Evolutionary conservation across 768 basidiomycete species (phyloP), one percentile per base, ranked within the genome.

Genomic region (Omphalotus guepiniiformis): DNA sequence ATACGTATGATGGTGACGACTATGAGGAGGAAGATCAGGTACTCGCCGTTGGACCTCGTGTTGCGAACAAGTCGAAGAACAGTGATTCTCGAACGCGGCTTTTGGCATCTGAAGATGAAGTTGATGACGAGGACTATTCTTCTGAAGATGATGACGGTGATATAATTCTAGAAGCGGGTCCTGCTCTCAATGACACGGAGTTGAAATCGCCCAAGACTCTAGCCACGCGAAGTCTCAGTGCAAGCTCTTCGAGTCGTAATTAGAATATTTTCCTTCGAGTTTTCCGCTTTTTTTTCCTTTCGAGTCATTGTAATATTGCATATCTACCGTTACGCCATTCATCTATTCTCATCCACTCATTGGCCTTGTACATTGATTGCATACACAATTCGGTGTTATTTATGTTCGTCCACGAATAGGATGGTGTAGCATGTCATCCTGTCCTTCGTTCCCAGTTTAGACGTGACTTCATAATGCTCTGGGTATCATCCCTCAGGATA

Each of bases 121-220:
- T 63, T 13, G 68, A 70, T 8, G 56, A 57, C 51, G 63, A 65
- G 23, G 70, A 72, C 32, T 67, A 72, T 32, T 66, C 68, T 23
- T 63, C 72, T 12, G 62, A 70, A 15, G 79, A 79, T 28, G 73
- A 75, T 23, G 85, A 88, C 54, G 79, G 75, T 16, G 86, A 89
- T 54, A 64, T 89, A 19, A 85, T 89, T 56, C 66, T 89, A 56
- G 87, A 88, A 65, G 76, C 83, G 16, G 87, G 87, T 1, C 85
- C 87, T 3, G 74, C 78, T n/a, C 62, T 78, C 32, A 59, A 42
- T 29, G 41, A 42, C n/a, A 13, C 41, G 8, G 44, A 25, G 3
- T 26, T 37, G 6, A 35, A 45, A 29, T 45, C 34, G 6, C 21
- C 35, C 34, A 45, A 45, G 21, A 32, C 27, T 45, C 12, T 37